Conservation (phyloP, 2,329 filamentous ascomycete species). For the Penicillium sp. region DNA sequence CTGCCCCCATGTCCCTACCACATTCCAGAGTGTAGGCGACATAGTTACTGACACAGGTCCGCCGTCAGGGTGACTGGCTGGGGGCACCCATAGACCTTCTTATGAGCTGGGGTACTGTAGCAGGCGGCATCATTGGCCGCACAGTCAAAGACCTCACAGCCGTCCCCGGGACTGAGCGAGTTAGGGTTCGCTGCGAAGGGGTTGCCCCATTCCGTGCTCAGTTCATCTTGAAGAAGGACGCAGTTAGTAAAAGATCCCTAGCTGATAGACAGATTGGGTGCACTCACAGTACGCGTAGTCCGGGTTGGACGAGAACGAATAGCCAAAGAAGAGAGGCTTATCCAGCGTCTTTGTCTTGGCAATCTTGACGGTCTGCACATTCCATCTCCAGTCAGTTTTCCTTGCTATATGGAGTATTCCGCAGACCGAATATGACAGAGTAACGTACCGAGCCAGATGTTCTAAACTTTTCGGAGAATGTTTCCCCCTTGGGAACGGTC, state of each 20-base stretch:
- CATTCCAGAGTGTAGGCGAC: conserved; percentile 2
- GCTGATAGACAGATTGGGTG: conserved; percentile 2
- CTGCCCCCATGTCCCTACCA: conserved; percentile 3
- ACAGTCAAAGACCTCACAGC: conserved; percentile 21
- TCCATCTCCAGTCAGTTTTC: conserved; percentile 10
- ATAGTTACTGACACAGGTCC: conserved; percentile 16
- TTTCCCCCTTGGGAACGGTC: conserved; percentile 13
- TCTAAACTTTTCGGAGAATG: conserved; percentile 20
- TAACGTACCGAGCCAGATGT: conserved; percentile 19
- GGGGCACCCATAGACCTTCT: conserved; percentile 22
- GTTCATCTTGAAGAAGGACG: conserved; percentile 14
- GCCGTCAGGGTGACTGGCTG: conserved; percentile 19
- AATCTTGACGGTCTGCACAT: conserved; percentile 20
- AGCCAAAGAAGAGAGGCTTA: conserved; percentile 23
- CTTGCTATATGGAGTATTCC: conserved; percentile 1
- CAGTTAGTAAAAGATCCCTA: conserved; percentile 8
- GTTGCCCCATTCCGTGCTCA: conserved; percentile 22
- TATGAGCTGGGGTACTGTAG: conserved; percentile 20
- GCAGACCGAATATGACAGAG: background rate
- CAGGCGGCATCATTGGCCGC: conserved; percentile 19
- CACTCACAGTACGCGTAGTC: conserved; percentile 22
- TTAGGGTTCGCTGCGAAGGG: conserved; percentile 19
- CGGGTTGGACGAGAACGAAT: conserved; percentile 20
- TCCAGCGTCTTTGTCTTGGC: conserved; percentile 23
- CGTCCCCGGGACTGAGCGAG: conserved; percentile 20